Evolutionary conservation across 805 yeast genomes (phyloP), one percentile per base, ranked within the genome.

Genomic region (Candida peoriensis): DNA sequence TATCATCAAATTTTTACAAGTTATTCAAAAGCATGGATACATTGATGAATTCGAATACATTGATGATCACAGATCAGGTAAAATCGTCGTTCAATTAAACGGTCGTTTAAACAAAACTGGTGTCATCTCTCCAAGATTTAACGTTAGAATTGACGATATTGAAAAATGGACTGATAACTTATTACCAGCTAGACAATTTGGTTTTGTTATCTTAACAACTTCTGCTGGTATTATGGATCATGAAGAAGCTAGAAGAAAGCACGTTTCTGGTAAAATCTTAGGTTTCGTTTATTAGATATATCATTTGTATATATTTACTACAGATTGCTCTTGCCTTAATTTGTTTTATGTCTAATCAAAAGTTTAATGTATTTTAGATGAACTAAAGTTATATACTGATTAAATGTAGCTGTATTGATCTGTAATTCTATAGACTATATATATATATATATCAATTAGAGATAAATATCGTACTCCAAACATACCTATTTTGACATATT

Each of bases 171-270:
- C 96, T 59, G 95, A 81, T 70, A 87, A 89, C 85, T 81, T 89
- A 67, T 78, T 89, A 65, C 97, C 97, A 70, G 95, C 97, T 55
- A 87, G 97, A 83, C 97, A 89, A 75, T 90, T 89, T 64, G 97
- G 97, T 76, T 88, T 71, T 82, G 89, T 89, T 64, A 85, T 89
- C 72, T 80, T 89, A 68, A 90, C 97, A 74, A 89, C 97, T 60
- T 90, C 97, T 61, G 96, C 97, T 60, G 97, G 97, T 76, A 89
- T 89, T 63, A 88, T 89, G 95, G 97, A 90, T 81, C 97, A 89
- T 78, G 97, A 90, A 79, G 97, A 89, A 78, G 97, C 97, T 64
- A 86, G 95, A 82, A 84, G 97, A 81, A 90, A 89, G 85, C 97
- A 89, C 77, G 97, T 89, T 59, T 87, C 96, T 58, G 97, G 97